Evolutionary conservation across 106 monocot genomes (phyloP).

Genomic region (Acanthochlamys bracteata): DNA sequence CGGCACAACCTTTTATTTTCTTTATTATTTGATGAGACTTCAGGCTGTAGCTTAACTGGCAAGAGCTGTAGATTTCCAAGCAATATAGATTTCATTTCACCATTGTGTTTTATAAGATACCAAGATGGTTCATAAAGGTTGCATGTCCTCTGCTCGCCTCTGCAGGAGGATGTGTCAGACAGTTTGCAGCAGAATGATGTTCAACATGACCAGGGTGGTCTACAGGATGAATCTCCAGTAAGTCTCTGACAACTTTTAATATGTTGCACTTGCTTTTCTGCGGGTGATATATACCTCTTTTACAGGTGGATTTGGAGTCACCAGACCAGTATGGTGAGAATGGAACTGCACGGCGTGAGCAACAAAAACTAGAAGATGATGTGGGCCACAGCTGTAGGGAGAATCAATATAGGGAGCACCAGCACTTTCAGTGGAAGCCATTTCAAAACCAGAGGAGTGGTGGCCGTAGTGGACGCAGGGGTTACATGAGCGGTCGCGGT

Average conservation of each 20-base stretch:
- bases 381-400: slow-evolving; percentile 25
- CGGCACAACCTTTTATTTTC: too few relatives aligned
- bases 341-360: slow-evolving; percentile 15
- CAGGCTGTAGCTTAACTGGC: too few relatives aligned
- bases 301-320: slow-evolving; percentile 27
- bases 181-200: slow-evolving; percentile 18
- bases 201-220: slow-evolving; percentile 15
- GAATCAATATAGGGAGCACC: slow-evolving; percentile 18
- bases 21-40: too few relatives aligned
- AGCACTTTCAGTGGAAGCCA: slow-evolving; percentile 15
- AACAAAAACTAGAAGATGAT: slow-evolving; percentile 18
- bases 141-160: background rate
- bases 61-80: too few relatives aligned
- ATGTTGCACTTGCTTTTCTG: background rate
- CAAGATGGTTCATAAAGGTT: background rate
- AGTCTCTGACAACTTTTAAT: background rate
- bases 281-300: background rate
- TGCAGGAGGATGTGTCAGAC: slow-evolving; percentile 33
- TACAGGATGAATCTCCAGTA: slow-evolving; percentile 26
- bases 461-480: slow-evolving; percentile 37
- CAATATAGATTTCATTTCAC: background rate
- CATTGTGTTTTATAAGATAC: background rate
- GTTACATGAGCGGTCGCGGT: slow-evolving; percentile 21
- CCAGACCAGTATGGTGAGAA: slow-evolving; percentile 12
- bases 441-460: slow-evolving; percentile 39